Conservation (phyloP, 2,329 filamentous ascomycete genomes). For the Fusarium mangiferae region DNA sequence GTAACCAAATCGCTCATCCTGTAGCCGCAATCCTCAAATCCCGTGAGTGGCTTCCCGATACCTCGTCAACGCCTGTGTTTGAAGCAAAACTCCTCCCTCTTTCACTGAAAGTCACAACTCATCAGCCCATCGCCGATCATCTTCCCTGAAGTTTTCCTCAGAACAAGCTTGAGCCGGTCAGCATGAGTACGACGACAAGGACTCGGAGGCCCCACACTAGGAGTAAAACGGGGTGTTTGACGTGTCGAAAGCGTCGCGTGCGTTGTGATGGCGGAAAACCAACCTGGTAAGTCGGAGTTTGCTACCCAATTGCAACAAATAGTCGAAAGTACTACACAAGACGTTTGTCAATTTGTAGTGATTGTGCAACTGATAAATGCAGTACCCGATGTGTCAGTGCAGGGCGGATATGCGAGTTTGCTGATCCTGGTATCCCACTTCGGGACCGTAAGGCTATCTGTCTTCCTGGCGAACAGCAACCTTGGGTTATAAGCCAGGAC, state of each 20-base stretch:
- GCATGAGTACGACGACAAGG: constrained; percentile 11
- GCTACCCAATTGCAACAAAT: background rate
- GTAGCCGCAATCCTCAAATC: background rate
- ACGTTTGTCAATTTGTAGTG: accelerated
- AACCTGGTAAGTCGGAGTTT: constrained; percentile 29
- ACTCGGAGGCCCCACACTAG: constrained; percentile 35
- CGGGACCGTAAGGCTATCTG: constrained; percentile 33
- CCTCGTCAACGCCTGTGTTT: background rate
- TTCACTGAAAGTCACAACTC: background rate
- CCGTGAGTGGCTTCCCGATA: background rate
- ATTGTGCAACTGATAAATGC: background rate
- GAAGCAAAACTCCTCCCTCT: background rate
- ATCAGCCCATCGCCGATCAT: background rate
- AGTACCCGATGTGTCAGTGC: constrained; percentile 32
- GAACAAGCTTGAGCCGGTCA: background rate
- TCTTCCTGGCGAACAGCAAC: constrained; percentile 39
- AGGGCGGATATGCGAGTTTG: constrained; percentile 29
- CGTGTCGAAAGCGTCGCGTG: constrained; percentile 37
- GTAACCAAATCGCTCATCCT: background rate
- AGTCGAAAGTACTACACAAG: background rate
- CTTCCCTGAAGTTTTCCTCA: too few relatives aligned
- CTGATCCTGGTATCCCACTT: constrained; percentile 28
- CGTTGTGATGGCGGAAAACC: constrained; percentile 36
- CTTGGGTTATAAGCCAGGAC: constrained; percentile 22
- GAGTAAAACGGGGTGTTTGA: constrained; percentile 35